Evolutionary conservation across 139 green algal genomes (phyloP).

Genomic region (Yamagishiella unicocca): DNA sequence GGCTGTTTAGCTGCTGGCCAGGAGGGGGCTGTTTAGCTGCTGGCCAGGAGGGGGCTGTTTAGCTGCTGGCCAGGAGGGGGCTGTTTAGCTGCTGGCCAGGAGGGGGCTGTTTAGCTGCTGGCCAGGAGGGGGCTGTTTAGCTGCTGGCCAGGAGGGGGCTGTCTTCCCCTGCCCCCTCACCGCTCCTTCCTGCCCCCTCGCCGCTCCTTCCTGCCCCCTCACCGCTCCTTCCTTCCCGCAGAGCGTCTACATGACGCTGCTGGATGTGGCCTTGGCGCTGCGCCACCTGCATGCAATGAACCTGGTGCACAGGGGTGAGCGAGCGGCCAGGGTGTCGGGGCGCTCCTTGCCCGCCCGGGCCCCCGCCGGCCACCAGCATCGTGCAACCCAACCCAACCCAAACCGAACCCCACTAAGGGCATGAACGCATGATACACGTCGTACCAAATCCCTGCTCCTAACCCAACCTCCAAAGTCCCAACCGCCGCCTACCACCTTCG

Average conservation of each 20-base stretch:
- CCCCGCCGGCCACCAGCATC: not conserved
- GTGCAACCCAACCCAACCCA: not conserved
- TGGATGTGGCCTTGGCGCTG: constrained; percentile 10
- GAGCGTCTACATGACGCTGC: not conserved
- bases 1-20: not conserved
- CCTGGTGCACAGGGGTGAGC: not conserved
- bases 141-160: not conserved
- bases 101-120: not conserved
- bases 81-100: not conserved
- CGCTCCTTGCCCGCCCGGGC: not conserved
- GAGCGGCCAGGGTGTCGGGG: not conserved
- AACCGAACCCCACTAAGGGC: not conserved
- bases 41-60: not conserved
- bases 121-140: not conserved
- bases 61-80: not conserved
- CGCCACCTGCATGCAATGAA: not conserved
- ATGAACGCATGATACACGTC: not conserved
- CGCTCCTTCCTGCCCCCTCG: not conserved
- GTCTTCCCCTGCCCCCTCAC: not conserved
- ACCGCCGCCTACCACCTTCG: not conserved
- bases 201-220: not conserved
- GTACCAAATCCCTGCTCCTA: not conserved
- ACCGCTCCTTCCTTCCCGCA: not conserved
- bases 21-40: not conserved
- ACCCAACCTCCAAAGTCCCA: not conserved